These are phyloP conservation scores for Lunasporangiospora selenospora DNA, from an alignment of 192 early-diverging fungal genomes.

Conservation along the genomic window DNA sequence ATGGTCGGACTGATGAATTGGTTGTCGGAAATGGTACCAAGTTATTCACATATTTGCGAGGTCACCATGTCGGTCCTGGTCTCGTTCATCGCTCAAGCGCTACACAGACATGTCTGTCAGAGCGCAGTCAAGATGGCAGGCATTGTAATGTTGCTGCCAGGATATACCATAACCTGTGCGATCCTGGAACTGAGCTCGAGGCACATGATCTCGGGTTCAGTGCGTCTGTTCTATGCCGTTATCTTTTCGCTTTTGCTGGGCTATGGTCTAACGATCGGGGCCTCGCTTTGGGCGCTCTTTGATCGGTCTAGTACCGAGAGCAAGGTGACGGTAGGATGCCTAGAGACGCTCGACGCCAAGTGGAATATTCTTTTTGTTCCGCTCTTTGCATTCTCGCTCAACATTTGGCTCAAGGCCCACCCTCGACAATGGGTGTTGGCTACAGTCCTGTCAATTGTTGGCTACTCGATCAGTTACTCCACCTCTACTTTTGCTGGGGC, in stretches of 20 bases:
- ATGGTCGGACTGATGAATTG: conserved; percentile 54
- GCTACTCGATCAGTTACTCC: conserved; percentile 69
- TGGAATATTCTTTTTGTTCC: conserved; percentile 61
- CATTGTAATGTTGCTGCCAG: conserved; percentile 73
- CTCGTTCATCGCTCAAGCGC: conserved; percentile 56
- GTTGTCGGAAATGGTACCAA: conserved; percentile 65
- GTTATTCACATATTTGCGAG: conserved; percentile 57
- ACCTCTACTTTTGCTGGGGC: conserved; percentile 58
- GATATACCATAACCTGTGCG: conserved; percentile 80
- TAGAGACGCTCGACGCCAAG: conserved; percentile 20
- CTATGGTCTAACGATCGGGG: conserved; percentile 76
- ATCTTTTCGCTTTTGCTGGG: conserved; percentile 81
- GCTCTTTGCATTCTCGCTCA: conserved; percentile 56
- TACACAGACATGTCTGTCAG: conserved; percentile 66
- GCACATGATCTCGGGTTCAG: conserved; percentile 89
- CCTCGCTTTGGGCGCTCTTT: conserved; percentile 56
- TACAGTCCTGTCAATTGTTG: conserved; percentile 68
- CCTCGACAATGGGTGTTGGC: conserved; percentile 77
- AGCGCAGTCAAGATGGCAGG: conserved; percentile 59
- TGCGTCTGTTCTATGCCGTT: conserved; percentile 83
- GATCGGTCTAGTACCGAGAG: conserved; percentile 37
- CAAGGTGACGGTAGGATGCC: conserved; percentile 13
- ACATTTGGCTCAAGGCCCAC: conserved; percentile 53
- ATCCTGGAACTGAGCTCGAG: conserved; percentile 91
- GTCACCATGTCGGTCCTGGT: conserved; percentile 58